Conservation (phyloP, 495 filamentous ascomycete genomes). For the Aspergillus affinis region DNA sequence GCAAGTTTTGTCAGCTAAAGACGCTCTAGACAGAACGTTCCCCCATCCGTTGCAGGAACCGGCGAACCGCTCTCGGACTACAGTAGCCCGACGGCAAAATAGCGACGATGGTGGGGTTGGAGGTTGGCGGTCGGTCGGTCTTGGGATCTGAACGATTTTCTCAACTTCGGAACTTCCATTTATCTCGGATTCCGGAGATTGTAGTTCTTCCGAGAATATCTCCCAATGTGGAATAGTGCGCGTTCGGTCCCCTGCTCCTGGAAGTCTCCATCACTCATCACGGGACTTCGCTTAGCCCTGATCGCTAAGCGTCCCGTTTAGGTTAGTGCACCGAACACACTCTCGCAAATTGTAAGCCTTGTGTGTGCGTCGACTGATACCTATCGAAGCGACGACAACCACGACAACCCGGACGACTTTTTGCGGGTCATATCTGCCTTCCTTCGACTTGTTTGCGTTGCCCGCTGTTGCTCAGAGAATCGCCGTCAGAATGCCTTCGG, state of each 20-base stretch:
- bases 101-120: conserved; percentile 19
- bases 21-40: conserved; percentile 13
- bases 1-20: conserved; percentile 24
- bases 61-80: conserved; percentile 34
- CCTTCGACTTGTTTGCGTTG: conserved; percentile 50
- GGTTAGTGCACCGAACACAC: conserved; percentile 44
- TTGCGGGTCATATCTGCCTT: conserved; percentile 47
- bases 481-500: conserved; percentile 74
- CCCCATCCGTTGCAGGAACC: conserved; percentile 8
- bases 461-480: conserved; percentile 45
- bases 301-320: conserved; percentile 40
- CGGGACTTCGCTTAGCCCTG: conserved; percentile 45
- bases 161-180: conserved; percentile 3
- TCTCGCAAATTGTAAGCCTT: conserved; percentile 42
- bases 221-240: conserved; percentile 18
- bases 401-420: conserved; percentile 51
- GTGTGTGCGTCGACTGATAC: conserved; percentile 34
- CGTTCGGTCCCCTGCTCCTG: not conserved
- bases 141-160: not conserved
- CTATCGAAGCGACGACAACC: conserved; percentile 52
- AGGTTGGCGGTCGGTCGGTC: conserved; percentile 3
- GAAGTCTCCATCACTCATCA: conserved; percentile 35
- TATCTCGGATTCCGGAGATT: conserved; percentile 21
- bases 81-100: conserved; percentile 37
- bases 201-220: conserved; percentile 17